These are phyloP conservation scores for Talaromyces pinophilus DNA, from an alignment of 2,329 filamentous ascomycete species.

Conservation along the genomic window DNA sequence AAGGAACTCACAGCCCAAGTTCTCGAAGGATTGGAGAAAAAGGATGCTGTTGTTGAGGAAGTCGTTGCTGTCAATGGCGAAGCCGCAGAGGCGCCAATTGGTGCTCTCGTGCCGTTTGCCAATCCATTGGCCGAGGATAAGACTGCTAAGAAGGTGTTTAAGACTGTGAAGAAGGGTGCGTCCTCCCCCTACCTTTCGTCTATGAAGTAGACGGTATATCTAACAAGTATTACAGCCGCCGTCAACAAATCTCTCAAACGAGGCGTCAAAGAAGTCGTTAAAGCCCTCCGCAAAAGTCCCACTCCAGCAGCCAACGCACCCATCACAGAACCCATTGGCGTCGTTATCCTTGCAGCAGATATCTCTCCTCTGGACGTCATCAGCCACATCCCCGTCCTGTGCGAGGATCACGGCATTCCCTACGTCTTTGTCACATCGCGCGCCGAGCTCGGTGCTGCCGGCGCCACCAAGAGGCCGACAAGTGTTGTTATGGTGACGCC, in stretches of 20 bases:
- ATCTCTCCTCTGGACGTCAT: constrained; percentile 99
- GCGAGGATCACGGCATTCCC: constrained; percentile 96
- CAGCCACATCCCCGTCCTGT: constrained; percentile 94
- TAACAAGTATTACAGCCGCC: constrained; percentile 63
- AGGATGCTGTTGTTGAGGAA: constrained; percentile 24
- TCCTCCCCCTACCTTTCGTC: not conserved
- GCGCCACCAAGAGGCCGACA: constrained; percentile 92
- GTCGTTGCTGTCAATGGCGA: constrained; percentile 14
- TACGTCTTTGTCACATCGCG: constrained; percentile 94
- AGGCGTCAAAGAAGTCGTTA: constrained; percentile 98
- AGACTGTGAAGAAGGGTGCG: constrained; percentile 55
- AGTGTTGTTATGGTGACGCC: constrained; percentile 83
- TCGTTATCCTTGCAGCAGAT: constrained; percentile 93
- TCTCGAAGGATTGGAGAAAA: constrained; percentile 38
- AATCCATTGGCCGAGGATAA: constrained; percentile 54
- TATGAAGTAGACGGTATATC: not conserved
- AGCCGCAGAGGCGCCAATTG: constrained; percentile 37
- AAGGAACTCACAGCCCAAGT: constrained; percentile 42
- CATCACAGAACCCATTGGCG: constrained; percentile 63
- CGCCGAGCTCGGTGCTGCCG: constrained; percentile 89
- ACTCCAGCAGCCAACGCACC: constrained; percentile 65
- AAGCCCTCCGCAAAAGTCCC: constrained; percentile 91
- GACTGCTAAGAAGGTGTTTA: constrained; percentile 53
- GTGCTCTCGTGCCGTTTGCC: constrained; percentile 53
- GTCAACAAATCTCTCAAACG: constrained; percentile 95